Evolutionary conservation across 1,284 basidiomycete species (phyloP).

Genomic region (Puccinia hordei): DNA sequence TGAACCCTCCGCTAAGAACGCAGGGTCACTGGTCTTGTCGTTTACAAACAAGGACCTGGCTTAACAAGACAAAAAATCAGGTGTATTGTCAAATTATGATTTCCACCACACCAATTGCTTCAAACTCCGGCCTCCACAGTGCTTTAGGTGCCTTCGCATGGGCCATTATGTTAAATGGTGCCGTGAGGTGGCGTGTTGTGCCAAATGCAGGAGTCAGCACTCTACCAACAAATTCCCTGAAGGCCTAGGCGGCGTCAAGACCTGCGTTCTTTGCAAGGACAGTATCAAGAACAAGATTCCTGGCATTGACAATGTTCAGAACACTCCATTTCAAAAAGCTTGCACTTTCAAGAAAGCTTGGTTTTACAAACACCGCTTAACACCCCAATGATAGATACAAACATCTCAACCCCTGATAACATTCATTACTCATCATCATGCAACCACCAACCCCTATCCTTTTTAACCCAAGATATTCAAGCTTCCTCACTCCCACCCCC

Average conservation of each 20-base stretch:
- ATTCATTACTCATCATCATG: no score
- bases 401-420: no score
- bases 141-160: conserved; percentile 17
- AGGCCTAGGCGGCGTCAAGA: background rate
- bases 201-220: no score
- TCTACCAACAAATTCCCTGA: background rate
- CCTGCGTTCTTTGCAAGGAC: background rate
- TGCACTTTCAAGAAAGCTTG: no score
- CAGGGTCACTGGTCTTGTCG: background rate
- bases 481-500: no score
- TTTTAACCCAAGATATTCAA: no score
- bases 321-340: background rate
- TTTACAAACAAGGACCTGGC: background rate
- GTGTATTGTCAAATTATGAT: background rate
- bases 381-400: no score
- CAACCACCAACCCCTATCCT: no score
- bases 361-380: no score
- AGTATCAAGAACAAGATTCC: background rate
- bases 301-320: background rate
- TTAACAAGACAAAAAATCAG: no score
- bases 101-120: background rate
- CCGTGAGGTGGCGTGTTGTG: background rate
- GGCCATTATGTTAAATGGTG: background rate
- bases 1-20: background rate
- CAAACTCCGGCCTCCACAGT: background rate